Base-by-base conservation (phyloP, 1,284 basidiomycete species). In the Polyporus tsugae region DNA sequence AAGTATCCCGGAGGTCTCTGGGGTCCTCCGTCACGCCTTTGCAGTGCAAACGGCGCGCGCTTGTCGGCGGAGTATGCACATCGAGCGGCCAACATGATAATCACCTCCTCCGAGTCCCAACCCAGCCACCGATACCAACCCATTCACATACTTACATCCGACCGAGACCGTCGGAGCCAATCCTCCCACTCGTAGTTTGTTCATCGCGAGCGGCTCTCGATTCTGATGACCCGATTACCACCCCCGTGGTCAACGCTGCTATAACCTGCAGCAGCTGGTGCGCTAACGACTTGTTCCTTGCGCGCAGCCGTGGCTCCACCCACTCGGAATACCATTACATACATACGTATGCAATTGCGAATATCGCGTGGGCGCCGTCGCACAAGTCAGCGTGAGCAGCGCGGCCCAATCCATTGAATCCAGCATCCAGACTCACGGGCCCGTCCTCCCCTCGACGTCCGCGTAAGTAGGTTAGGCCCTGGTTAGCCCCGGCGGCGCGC, bases 1-100 rank as follows among this genome's bases (percentile, higher is more conserved):
- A 60, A 64, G 71, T 64, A 70, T 41, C 64, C 74, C 74, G 74
- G 73, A 74, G 72, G 73, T 76, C 67, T 67, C 73, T 49, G 74
- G 74, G 75, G 75, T 60, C 67, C 70, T 33, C 52, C 67, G 70
- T 65, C 67, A 67, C 71, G 64, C 66, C 39, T 19, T 61, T 44
- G 6, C 53, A n/a, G 63, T 63, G 64, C 66, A 35, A 53, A 35
- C 42, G 38, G 22, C 29, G 65, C n/a, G 53, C 73, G 73, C 72
- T 62, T 65, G 65, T 74, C 74, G 75, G 75, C 75, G 75, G 75
- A 74, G 68, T 33, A 70, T 64, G 61, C 64, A 65, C 10, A 72
- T 72, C 70, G 70, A 72, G 69, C 68, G 67, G 29, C 63, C 65
- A 65, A 44, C 67, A 19, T 69, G 70, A 72, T 72, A 67, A 69